Base-by-base conservation (phyloP, 2,329 filamentous ascomycete genomes). In the Mycogone perniciosa region DNA sequence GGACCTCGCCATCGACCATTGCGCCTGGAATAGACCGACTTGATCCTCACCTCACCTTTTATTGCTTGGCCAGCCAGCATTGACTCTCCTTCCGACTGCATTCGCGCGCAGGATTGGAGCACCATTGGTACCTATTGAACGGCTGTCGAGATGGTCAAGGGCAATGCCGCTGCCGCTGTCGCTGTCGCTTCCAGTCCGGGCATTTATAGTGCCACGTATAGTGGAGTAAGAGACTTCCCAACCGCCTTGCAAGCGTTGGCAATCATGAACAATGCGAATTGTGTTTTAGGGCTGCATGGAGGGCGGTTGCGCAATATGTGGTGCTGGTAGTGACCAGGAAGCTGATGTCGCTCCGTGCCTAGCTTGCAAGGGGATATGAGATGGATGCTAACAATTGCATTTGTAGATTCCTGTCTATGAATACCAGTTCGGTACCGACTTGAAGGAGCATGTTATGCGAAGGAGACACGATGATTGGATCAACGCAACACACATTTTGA, bases 401-500 rank as follows among this genome's bases (percentile, higher is more conserved):
- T 45, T 53, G 11, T 42, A 96, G 89, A 90, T 96, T 55, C 92
- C 92, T 34, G 92, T 97, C 8, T 96, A 93, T 67, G 93, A 97
- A 66, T 93, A 83, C 71, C 90, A 95, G 67, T 85, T 95, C 61
- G 89, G 85, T 34, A 77, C 76, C 58, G 89, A 95, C 65, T 65
- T 84, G 31, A 84, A 86, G 65, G 81, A 86, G 62, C 89, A 96
- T 88, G 88, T 97, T 58, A 99, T 99, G 93, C 86, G 93, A 68
- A 83, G 93, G 46, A 84, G 92, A 54, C 81, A 84, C 48, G 93
- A 99, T 69, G 84, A 97, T 70, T 99, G 92, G 90, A 93, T 99
- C 73, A 99, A 99, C 76, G 93, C 93, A n/a, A 99, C 93, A 48
- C 93, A 99, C 66, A 97, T 99, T 54, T 75, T 99, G 44, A 99